Evolutionary conservation across 2,329 filamentous ascomycete genomes (phyloP).

Genomic region (Cladosporium sp.): DNA sequence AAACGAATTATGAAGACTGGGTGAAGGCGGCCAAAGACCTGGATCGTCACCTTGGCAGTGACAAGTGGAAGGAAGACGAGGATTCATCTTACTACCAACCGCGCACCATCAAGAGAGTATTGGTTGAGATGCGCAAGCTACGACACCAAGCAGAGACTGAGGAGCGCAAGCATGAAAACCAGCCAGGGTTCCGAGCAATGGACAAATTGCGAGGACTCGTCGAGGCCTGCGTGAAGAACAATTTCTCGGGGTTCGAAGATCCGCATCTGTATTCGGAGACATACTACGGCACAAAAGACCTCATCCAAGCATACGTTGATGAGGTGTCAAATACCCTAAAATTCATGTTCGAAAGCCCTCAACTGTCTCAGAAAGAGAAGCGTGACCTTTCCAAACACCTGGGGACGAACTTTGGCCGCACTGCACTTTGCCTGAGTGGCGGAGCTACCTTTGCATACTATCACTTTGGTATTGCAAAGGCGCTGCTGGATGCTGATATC

Average conservation of each 20-base stretch:
- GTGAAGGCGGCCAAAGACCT: conserved; percentile 71
- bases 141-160: conserved; percentile 53
- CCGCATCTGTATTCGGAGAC: conserved; percentile 93
- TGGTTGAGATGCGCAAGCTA: conserved; percentile 67
- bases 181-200: conserved; percentile 43
- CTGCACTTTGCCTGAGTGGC: conserved; percentile 86
- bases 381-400: conserved; percentile 79
- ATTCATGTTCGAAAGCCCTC: conserved; percentile 64
- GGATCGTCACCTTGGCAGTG: conserved; percentile 76
- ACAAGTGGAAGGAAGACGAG: conserved; percentile 72
- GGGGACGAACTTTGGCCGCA: conserved; percentile 85
- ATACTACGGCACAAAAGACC: conserved; percentile 93
- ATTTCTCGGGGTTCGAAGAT: conserved; percentile 94
- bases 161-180: conserved; percentile 41
- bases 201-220: conserved; percentile 74
- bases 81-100: conserved; percentile 80
- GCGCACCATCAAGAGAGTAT: conserved; percentile 73
- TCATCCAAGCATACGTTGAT: conserved; percentile 86
- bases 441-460: conserved; percentile 96
- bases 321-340: conserved; percentile 69
- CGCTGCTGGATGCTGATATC: conserved; percentile 77
- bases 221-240: conserved; percentile 93
- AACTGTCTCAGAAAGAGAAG: conserved; percentile 70
- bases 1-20: conserved; percentile 79
- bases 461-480: conserved; percentile 89